Evolutionary conservation across 768 basidiomycete species (phyloP), one percentile per base, ranked within the genome.

Genomic region (Mrakia frigida): DNA sequence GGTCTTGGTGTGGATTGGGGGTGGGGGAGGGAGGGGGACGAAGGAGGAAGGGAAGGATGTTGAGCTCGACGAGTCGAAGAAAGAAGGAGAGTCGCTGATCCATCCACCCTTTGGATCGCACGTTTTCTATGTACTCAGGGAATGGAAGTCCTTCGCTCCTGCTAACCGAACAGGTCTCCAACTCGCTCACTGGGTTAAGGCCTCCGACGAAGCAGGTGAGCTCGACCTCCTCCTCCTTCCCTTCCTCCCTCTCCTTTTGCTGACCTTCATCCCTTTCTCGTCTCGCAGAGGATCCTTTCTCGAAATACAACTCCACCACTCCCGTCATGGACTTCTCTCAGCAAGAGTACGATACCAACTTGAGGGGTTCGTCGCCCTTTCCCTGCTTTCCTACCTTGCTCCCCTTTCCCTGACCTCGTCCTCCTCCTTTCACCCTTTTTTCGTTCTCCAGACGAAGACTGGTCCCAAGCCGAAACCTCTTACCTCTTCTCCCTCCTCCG

Each of bases 391-490:
- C 43, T 33, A 50, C 74, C 18, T 56, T 61, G 53, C 23, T 46
- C 46, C 76, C 60, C 39, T 70, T 35, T 11, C 31, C 33, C 18
- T 35, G 33, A 72, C 59, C 50, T 74, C 52, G 35, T 23, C n/a
- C 28, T 63, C 46, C n/a, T 41, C n/a, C 46, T 35, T 59, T 23
- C 70, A n/a, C n/a, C n/a, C n/a, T 7, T 60, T 23, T 0, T 6
- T 5, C 43, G 6, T 46, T n/a, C n/a, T 53, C 69, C 70, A 90
- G 96, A 95, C 80, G 85, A 85, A 14, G 90, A 90, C 77, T 98
- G 97, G 97, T 88, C 92, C 9, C 91, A 90, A 80, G 92, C 94
- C 79, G 94, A 98, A 83, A 98, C 97, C 0, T 91, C 93, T 81
- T 93, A 98, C 81, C 87, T 99, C 1, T 96, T 98, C 83, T 85